These are phyloP conservation scores for Citrus trifoliata DNA, from an alignment of 345 rosid genomes.

Conservation along the genomic window DNA sequence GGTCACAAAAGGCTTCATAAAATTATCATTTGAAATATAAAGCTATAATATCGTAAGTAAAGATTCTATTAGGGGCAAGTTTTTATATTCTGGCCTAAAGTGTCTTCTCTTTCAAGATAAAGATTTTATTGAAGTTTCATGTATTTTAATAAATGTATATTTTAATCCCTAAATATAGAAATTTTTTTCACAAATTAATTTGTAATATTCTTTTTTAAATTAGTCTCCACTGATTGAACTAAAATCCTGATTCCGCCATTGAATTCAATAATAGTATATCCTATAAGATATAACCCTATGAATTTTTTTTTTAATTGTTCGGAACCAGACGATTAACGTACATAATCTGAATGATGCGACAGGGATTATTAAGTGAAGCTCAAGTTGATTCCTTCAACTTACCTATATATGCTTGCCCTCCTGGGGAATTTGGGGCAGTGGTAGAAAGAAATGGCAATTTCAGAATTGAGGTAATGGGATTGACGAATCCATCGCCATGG, in stretches of 20 bases:
- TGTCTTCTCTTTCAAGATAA: background rate
- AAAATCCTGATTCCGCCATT: too few species aligned
- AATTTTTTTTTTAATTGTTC: too few species aligned
- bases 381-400: constrained; percentile 48
- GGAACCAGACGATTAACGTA: background rate
- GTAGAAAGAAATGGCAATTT: constrained; percentile 36
- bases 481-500: constrained; percentile 44
- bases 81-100: too few species aligned
- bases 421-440: constrained; percentile 30
- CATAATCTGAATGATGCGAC: background rate
- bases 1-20: background rate
- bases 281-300: background rate
- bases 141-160: too few species aligned
- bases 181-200: too few species aligned
- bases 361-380: constrained; percentile 44
- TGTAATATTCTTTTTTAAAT: too few species aligned
- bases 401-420: constrained; percentile 47
- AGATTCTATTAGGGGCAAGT: background rate
- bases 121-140: too few species aligned
- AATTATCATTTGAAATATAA: background rate
- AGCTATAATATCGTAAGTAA: too few species aligned
- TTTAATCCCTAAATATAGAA: too few species aligned
- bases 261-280: too few species aligned
- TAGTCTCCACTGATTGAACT: too few species aligned
- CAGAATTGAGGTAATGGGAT: constrained; percentile 33